These are phyloP conservation scores for Triticum dicoccoides DNA, from an alignment of 176 grass and related monocot genomes.

Conservation along the genomic window DNA sequence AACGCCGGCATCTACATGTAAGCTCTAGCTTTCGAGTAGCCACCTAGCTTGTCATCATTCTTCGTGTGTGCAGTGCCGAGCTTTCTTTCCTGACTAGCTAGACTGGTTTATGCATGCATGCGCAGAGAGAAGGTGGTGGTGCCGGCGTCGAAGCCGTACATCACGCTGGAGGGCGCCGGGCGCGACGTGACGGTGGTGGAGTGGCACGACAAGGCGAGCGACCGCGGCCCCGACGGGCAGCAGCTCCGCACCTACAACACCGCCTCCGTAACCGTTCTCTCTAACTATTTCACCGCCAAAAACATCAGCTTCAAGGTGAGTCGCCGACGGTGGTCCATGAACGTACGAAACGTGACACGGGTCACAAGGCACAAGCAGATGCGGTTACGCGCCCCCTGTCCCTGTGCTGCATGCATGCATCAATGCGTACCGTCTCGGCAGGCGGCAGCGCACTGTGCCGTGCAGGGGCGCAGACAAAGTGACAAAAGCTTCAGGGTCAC, in stretches of 20 bases:
- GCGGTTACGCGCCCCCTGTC: not conserved
- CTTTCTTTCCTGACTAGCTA: not conserved
- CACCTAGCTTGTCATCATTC: not conserved
- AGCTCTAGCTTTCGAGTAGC: not conserved
- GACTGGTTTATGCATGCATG: not conserved
- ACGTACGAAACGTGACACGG: not conserved
- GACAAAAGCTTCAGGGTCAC: constrained; percentile 34
- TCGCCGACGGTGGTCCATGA: constrained; percentile 12
- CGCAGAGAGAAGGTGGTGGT: constrained; percentile 91
- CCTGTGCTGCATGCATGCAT: not conserved
- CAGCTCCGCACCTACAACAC: constrained; percentile 96
- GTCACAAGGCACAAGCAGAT: constrained; percentile 19
- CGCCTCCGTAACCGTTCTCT: constrained; percentile 85
- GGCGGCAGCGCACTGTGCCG: not conserved
- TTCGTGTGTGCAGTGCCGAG: not conserved
- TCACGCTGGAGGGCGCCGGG: constrained; percentile 81
- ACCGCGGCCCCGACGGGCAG: constrained; percentile 77
- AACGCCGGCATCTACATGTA: constrained; percentile 87
- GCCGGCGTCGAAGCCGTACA: constrained; percentile 82
- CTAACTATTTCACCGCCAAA: constrained; percentile 95
- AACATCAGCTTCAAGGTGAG: constrained; percentile 99
- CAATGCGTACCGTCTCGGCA: not conserved
- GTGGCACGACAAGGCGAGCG: constrained; percentile 92
- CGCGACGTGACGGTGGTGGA: constrained; percentile 77
- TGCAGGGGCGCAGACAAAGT: constrained; percentile 20